Percentiles rank a stretch among this genome's conserved stretches.
Conservation (phyloP, 2,329 filamentous ascomycete genomes). For the Fulvia fulva region DNA sequence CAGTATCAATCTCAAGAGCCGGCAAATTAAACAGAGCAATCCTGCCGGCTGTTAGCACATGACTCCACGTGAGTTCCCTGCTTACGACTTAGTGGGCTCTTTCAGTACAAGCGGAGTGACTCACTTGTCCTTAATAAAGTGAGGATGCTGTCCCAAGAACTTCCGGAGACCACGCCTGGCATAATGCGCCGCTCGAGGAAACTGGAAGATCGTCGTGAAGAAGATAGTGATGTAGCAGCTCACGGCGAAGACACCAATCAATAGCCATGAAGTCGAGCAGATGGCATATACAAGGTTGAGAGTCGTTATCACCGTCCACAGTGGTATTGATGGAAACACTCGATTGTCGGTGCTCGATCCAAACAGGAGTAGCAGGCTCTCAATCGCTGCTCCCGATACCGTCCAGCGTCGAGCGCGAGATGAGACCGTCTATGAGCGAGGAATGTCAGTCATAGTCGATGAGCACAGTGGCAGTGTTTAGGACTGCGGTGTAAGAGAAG, state of each 20-base stretch:
- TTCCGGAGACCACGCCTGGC: conserved; percentile 36
- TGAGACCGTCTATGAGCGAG: no score
- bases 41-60: conserved; percentile 1
- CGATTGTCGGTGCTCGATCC: conserved; percentile 31
- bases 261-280: conserved; percentile 51
- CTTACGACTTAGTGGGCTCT: background rate
- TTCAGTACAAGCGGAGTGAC: background rate
- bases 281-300: conserved; percentile 48
- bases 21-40: conserved; percentile 49
- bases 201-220: conserved; percentile 47
- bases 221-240: conserved; percentile 42
- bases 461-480: no score
- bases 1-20: conserved; percentile 53
- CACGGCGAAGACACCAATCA: conserved; percentile 43
- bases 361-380: conserved; percentile 25
- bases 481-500: no score
- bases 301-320: conserved; percentile 47
- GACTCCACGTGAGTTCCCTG: background rate
- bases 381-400: conserved; percentile 27
- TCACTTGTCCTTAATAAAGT: conserved; percentile 49
- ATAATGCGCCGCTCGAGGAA: conserved; percentile 37
- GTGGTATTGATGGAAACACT: conserved; percentile 42
- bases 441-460: no score
- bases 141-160: conserved; percentile 40
- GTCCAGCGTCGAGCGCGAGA: conserved; percentile 27